Evolutionary conservation across 2,329 filamentous ascomycete species (phyloP).

Genomic region (Alternaria sp.): DNA sequence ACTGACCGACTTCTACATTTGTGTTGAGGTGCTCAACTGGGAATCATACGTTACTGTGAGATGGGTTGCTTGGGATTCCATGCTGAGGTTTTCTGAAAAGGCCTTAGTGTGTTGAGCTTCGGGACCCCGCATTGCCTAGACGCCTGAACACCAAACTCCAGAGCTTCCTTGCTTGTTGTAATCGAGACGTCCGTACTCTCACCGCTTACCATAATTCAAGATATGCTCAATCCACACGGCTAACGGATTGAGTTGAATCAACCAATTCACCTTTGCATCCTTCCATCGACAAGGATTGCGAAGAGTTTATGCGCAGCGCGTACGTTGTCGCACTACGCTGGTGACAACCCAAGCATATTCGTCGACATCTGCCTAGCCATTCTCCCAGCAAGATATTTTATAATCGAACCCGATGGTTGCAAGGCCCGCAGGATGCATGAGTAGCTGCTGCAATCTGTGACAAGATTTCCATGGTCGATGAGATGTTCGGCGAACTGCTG

Average conservation of each 20-base stretch:
- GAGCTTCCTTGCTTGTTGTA: conserved; percentile 3
- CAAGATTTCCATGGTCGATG: background rate
- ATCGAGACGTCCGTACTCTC: background rate
- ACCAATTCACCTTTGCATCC: background rate
- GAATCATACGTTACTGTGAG: background rate
- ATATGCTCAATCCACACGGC: background rate
- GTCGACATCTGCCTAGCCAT: background rate
- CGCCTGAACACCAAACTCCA: background rate
- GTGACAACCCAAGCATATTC: background rate
- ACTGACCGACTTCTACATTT: background rate
- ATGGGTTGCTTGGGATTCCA: background rate
- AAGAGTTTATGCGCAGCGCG: conserved; percentile 1
- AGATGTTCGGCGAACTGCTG: conserved; percentile 5
- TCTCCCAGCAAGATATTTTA: background rate
- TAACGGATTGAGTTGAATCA: background rate
- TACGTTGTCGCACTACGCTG: background rate
- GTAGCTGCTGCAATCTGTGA: background rate
- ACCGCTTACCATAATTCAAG: background rate
- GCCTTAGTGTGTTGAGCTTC: background rate
- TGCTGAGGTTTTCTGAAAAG: background rate
- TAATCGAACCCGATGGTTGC: background rate
- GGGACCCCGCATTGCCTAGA: background rate
- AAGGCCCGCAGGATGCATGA: background rate
- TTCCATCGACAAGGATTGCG: background rate
- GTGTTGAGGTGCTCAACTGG: background rate